phyloP scores from a whole-genome alignment of 1,284 basidiomycete species.

The Sanghuangporus baumii region DNA sequence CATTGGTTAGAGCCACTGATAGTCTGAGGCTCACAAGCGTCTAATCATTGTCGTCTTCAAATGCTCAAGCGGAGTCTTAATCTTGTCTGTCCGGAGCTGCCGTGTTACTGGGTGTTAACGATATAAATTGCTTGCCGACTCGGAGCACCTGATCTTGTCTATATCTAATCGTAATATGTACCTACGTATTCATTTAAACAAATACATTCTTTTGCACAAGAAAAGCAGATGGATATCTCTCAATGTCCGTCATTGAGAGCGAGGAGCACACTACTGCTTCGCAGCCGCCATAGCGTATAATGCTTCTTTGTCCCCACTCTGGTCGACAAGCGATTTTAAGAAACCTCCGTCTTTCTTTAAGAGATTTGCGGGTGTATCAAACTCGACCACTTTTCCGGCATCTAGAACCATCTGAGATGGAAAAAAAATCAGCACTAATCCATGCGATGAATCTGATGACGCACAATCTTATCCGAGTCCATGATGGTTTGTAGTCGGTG shows the following conservation, averaged over 20 bases:
- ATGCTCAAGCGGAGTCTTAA: too few species aligned
- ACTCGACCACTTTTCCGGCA: slow-evolving; percentile 35
- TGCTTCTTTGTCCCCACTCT: slow-evolving; percentile 32
- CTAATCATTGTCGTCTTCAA: too few species aligned
- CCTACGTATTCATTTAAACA: too few species aligned
- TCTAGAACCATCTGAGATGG: slow-evolving; percentile 30
- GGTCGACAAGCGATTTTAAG: slow-evolving; percentile 43
- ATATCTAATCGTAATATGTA: too few species aligned
- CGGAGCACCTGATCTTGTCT: too few species aligned
- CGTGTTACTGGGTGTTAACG: too few species aligned
- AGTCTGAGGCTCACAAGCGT: too few species aligned
- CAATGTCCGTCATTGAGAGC: background rate
- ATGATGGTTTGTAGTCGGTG: slow-evolving; percentile 67
- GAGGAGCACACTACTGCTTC: background rate
- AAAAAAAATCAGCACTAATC: background rate
- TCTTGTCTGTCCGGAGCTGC: too few species aligned
- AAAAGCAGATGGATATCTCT: too few species aligned
- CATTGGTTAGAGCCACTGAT: too few species aligned
- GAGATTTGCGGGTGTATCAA: slow-evolving; percentile 44
- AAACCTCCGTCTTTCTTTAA: slow-evolving; percentile 39
- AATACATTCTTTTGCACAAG: too few species aligned
- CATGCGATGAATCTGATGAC: slow-evolving; percentile 9
- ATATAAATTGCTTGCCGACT: too few species aligned
- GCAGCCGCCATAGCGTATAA: slow-evolving; percentile 30
- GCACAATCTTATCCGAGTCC: slow-evolving; percentile 52